These are phyloP conservation scores for Emydomyces testavorans DNA, from an alignment of 2,329 filamentous ascomycete genomes.

Conservation along the genomic window DNA sequence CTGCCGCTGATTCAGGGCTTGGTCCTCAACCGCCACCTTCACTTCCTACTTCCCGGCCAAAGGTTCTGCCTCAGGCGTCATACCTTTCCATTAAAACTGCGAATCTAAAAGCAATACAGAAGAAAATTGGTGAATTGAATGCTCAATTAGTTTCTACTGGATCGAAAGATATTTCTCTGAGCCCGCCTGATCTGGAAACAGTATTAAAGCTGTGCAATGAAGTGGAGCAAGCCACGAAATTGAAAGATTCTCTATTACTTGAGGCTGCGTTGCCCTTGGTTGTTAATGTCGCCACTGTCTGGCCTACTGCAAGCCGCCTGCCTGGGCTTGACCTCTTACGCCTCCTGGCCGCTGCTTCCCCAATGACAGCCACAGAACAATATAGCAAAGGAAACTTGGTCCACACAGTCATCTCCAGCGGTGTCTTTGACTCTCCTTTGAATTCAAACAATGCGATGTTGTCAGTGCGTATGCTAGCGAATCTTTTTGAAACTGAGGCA, in stretches of 20 bases:
- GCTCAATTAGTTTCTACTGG: slow-evolving; percentile 54
- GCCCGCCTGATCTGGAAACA: slow-evolving; percentile 55
- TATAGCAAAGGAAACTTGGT: slow-evolving; percentile 47
- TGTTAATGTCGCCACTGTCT: slow-evolving; percentile 60
- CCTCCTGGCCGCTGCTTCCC: slow-evolving; percentile 59
- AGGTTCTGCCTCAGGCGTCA: slow-evolving; percentile 62
- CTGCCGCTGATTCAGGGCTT: slow-evolving; percentile 47
- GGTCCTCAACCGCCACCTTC: slow-evolving; percentile 24
- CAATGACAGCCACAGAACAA: slow-evolving; percentile 53
- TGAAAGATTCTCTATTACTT: slow-evolving; percentile 39
- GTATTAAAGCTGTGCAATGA: slow-evolving; percentile 52
- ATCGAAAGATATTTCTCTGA: slow-evolving; percentile 61
- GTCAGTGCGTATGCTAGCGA: slow-evolving; percentile 66
- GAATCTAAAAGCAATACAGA: slow-evolving; percentile 58
- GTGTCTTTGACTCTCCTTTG: slow-evolving; percentile 48
- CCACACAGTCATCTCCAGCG: slow-evolving; percentile 46
- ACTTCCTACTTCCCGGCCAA: slow-evolving; percentile 37
- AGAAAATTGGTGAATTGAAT: slow-evolving; percentile 67
- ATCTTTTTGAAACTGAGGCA: slow-evolving; percentile 64
- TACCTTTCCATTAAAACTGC: slow-evolving; percentile 68
- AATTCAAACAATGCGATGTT: slow-evolving; percentile 81
- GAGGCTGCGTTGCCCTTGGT: slow-evolving; percentile 50
- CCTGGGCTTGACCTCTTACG: slow-evolving; percentile 79
- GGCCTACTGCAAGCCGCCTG: slow-evolving; percentile 70
- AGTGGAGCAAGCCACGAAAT: slow-evolving; percentile 41